Base-by-base conservation (phyloP, 768 basidiomycete genomes). In the Saitozyma sp. region DNA sequence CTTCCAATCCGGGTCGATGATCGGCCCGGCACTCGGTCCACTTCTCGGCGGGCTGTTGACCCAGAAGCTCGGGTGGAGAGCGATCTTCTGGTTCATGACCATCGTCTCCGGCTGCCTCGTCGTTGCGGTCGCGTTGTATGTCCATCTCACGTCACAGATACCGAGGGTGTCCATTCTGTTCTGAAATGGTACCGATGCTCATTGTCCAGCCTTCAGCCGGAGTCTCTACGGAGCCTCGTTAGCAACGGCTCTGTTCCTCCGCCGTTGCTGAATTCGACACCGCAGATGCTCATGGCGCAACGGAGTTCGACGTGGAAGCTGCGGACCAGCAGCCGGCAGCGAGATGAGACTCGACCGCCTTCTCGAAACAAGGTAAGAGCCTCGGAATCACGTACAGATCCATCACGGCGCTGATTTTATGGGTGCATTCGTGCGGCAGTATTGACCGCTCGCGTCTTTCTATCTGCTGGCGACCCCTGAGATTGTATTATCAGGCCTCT, bases 41-140 rank as follows among this genome's bases (percentile, higher is more conserved):
- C 78, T 85, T 11, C 54, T 83, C 20, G 83, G 82, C 8, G 83
- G 83, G 3, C 83, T 79, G 9, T 78, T 89, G 16, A 81, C 86
- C 6, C 83, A 84, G 54, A 79, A 79, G 8, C 72, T 88, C 1
- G 89, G 90, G 14, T 89, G 88, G 88, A 84, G 74, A 43, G 57
- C 63, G 42, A 75, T 77, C 55, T 77, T 75, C 53, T 77, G 74
- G 74, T 70, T 77, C 49, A 50, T 75, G 13, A 59, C 64, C 7
- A 77, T 77, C 41, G 57, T 62, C 16, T 67, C 67, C 49, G 71
- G 68, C 14, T 62, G 65, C 0, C 64, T 67, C 11, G 37, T 73
- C 14, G 46, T 71, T 7, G 56, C 70, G 10, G 79, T 87, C 55
- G 69, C 86, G 8, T 71, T 85, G 61, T 69, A 61, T 59, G 61